Percentiles rank a stretch among this genome's conserved stretches.
Evolutionary conservation across 2,329 filamentous ascomycete species (phyloP).

Genomic region (Pseudogymnoascus verrucosus): DNA sequence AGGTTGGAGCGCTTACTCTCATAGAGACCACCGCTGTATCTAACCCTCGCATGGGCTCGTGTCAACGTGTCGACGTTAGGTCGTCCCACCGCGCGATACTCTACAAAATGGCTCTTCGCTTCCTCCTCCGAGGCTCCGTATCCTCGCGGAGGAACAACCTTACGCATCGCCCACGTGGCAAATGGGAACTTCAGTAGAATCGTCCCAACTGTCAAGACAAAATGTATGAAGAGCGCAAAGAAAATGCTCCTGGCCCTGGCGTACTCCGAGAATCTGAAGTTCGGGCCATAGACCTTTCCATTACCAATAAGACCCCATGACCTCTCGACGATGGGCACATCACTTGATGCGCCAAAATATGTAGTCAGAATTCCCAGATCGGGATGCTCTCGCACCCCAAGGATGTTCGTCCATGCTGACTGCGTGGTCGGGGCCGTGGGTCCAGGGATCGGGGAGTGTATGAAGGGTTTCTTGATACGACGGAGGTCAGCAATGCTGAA

Average conservation of each 20-base stretch:
- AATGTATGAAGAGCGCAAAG: conserved; percentile 42
- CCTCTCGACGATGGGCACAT: conserved; percentile 49
- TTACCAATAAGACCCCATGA: conserved; percentile 51
- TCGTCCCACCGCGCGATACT: conserved; percentile 56
- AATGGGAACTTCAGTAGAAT: conserved; percentile 31
- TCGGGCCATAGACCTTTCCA: conserved; percentile 49
- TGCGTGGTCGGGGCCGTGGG: conserved; percentile 24
- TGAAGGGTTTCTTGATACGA: conserved; percentile 42
- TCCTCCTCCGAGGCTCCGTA: conserved; percentile 45
- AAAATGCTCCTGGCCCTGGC: conserved; percentile 43
- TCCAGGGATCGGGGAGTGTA: conserved; percentile 46
- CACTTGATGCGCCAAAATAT: conserved; percentile 41
- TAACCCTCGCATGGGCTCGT: conserved; percentile 44
- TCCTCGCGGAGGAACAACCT: conserved; percentile 44
- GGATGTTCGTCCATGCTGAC: conserved; percentile 38
- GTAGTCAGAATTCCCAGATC: conserved; percentile 49
- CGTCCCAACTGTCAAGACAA: conserved; percentile 36
- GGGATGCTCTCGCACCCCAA: conserved; percentile 42
- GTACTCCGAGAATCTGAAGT: conserved; percentile 51
- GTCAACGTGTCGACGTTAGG: conserved; percentile 42
- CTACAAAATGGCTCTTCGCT: conserved; percentile 49
- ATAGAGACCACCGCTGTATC: conserved; percentile 56
- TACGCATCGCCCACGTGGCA: conserved; percentile 35
- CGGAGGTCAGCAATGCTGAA: conserved; percentile 42
- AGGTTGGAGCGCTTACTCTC: conserved; percentile 39